These are phyloP conservation scores for Sporisorium exsertum DNA, from an alignment of 1,284 basidiomycete species.

Conservation along the genomic window DNA sequence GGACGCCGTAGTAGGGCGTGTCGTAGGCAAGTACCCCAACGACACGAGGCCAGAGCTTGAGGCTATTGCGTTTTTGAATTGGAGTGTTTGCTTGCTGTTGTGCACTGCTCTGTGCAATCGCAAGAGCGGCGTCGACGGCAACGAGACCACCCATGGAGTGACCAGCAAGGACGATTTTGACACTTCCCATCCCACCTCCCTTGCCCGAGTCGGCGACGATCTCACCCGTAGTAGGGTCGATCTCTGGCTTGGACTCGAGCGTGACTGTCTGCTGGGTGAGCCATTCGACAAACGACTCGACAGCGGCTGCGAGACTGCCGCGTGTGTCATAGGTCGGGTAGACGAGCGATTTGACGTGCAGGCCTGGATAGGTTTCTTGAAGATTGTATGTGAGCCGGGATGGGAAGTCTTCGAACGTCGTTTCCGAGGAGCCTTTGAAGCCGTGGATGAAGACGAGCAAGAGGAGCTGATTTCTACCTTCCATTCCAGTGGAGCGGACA, in stretches of 20 bases:
- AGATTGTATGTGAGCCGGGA: constrained; percentile 82
- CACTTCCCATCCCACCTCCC: constrained; percentile 57
- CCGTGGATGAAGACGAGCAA: constrained; percentile 61
- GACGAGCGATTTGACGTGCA: constrained; percentile 78
- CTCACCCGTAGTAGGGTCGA: constrained; percentile 34
- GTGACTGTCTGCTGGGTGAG: constrained; percentile 81
- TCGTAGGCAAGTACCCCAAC: constrained; percentile 87
- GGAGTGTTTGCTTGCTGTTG: constrained; percentile 16
- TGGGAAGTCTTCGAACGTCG: constrained; percentile 82
- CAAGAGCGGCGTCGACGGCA: constrained; percentile 82
- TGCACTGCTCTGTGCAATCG: constrained; percentile 31
- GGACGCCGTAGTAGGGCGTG: constrained; percentile 76
- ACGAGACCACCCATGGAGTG: constrained; percentile 76
- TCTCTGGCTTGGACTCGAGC: constrained; percentile 74
- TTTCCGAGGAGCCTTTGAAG: constrained; percentile 79
- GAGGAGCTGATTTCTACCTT: constrained; percentile 40
- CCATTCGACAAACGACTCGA: constrained; percentile 50
- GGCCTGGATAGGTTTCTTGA: constrained; percentile 71
- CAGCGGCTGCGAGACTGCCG: constrained; percentile 55
- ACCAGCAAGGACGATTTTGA: constrained; percentile 84
- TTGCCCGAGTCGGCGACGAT: constrained; percentile 36
- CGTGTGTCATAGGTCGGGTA: constrained; percentile 90
- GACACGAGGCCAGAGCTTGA: constrained; percentile 84
- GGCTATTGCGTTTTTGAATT: constrained; percentile 52
- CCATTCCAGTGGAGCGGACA: constrained; percentile 37